Evolutionary conservation across 2,329 filamentous ascomycete genomes (phyloP).

Genomic region (Alternaria atra): DNA sequence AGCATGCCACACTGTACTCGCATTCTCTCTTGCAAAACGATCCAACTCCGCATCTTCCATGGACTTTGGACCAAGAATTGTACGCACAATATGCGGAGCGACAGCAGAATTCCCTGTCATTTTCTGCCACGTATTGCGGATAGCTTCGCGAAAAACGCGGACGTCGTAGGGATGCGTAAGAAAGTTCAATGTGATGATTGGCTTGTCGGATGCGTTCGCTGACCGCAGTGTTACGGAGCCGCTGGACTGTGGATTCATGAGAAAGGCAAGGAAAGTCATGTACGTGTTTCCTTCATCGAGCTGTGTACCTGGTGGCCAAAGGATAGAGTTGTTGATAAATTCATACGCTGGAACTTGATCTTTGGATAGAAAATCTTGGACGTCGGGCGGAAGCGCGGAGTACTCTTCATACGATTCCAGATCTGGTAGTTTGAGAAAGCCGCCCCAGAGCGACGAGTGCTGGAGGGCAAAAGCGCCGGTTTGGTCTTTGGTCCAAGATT

Average conservation of each 20-base stretch:
- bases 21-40: slow-evolving; percentile 39
- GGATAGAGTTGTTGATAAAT: slow-evolving; percentile 50
- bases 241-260: slow-evolving; percentile 60
- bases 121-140: slow-evolving; percentile 53
- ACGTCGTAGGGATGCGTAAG: slow-evolving; percentile 65
- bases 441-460: slow-evolving; percentile 61
- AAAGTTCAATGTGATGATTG: slow-evolving; percentile 64
- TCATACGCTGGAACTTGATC: slow-evolving; percentile 68
- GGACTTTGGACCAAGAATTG: slow-evolving; percentile 55
- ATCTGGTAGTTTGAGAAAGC: slow-evolving; percentile 60
- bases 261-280: slow-evolving; percentile 52
- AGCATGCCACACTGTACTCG: slow-evolving; percentile 49
- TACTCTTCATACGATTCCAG: slow-evolving; percentile 53
- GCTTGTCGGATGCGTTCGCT: slow-evolving; percentile 60
- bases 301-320: slow-evolving; percentile 38
- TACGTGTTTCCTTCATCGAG: slow-evolving; percentile 48
- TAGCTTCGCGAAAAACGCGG: slow-evolving; percentile 37
- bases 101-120: slow-evolving; percentile 60
- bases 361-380: slow-evolving; percentile 57
- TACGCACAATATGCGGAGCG: slow-evolving; percentile 59
- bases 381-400: slow-evolving; percentile 55
- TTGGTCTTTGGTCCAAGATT: slow-evolving; percentile 54
- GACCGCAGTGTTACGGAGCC: slow-evolving; percentile 65
- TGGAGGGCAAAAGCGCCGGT: slow-evolving; percentile 48
- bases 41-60: slow-evolving; percentile 62